Base-by-base conservation (phyloP, 352 stramenopile species). In the Phytophthora colocasiae region DNA sequence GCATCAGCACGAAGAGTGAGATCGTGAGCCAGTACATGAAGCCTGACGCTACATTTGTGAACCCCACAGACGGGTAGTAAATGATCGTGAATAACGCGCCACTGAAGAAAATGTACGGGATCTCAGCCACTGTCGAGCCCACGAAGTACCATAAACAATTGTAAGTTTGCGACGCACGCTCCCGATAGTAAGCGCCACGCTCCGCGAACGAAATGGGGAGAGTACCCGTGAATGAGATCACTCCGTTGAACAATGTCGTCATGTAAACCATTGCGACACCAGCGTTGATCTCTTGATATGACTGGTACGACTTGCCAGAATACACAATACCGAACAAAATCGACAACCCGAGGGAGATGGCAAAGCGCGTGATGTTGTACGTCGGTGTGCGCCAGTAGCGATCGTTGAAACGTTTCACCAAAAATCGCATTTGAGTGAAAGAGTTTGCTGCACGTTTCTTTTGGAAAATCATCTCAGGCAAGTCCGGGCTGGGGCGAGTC, bases 161-260 rank as follows among this genome's bases (percentile, higher is more conserved):
- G 59, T 98, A 98, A 54, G 95, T 97, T 48, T 91, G 66, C 7
- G 88, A 87, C 19, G 86, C 82, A 29, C 93, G 49, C 45, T 56
- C 49, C 14, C 49, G 49, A 26, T 66, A 98, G 59, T 90, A 98
- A 0, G 92, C 87, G 9, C 83, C 87, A 39, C 93, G 80, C 56
- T 97, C 89, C 17, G 78, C 71, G 52, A 85, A 69, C 24, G 94
- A 80, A 19, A 96, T 75, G n/a, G 89, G 80, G 5, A 97, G 58
- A 4, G 90, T 83, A 0, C 73, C 85, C n/a, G 90, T 81, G 47
- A 96, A 87, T 32, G 78, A 85, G 11, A 91, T 83, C 29, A 96
- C 71, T 24, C 78, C 76, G 34, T 88, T 81, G 58, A 97, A 97
- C 55, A 92, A 50, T 0, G 90, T 82, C 2, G 81, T 80, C 14